A percentile compares a stretch with the other conserved stretches of the same genome.
These are phyloP conservation scores for Immersiella caudata DNA, from an alignment of 495 filamentous ascomycete species.

Conservation along the genomic window DNA sequence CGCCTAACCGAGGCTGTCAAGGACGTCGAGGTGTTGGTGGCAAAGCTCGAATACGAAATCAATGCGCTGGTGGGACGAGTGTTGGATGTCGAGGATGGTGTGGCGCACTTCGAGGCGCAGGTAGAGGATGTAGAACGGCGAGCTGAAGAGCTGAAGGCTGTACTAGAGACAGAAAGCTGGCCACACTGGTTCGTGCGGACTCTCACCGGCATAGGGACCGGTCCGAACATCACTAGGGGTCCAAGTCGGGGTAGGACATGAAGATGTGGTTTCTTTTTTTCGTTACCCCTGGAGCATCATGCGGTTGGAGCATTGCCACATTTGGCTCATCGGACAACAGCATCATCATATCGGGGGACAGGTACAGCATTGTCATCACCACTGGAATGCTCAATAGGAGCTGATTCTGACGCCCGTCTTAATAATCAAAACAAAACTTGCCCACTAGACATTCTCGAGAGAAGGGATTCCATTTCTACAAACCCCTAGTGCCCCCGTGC, in stretches of 20 bases:
- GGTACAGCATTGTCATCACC: not conserved
- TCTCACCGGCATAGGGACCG: conserved; percentile 61
- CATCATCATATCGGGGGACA: not conserved
- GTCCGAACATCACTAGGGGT: conserved; percentile 53
- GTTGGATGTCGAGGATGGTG: conserved; percentile 83
- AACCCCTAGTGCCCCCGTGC: not conserved
- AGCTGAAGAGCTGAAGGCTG: conserved; percentile 67
- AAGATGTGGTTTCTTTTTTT: not conserved
- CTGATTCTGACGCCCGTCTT: not conserved
- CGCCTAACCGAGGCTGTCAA: conserved; percentile 73
- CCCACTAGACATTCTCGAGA: not conserved
- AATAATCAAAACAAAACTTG: not conserved
- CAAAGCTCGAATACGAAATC: conserved; percentile 94
- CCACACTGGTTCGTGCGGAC: conserved; percentile 62
- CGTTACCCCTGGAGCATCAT: not conserved
- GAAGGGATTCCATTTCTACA: conserved; percentile 11
- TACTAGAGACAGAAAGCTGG: conserved; percentile 65
- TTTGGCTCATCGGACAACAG: not conserved
- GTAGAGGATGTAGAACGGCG: conserved; percentile 77
- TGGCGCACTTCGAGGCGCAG: conserved; percentile 77
- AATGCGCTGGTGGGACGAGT: conserved; percentile 77
- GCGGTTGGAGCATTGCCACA: conserved; percentile 3
- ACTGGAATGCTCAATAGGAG: not conserved
- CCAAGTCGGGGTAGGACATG: conserved; percentile 4
- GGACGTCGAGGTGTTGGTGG: conserved; percentile 79